phyloP scores from a whole-genome alignment of 129 eudicot species.

The Centrapalus pauciflorus region DNA sequence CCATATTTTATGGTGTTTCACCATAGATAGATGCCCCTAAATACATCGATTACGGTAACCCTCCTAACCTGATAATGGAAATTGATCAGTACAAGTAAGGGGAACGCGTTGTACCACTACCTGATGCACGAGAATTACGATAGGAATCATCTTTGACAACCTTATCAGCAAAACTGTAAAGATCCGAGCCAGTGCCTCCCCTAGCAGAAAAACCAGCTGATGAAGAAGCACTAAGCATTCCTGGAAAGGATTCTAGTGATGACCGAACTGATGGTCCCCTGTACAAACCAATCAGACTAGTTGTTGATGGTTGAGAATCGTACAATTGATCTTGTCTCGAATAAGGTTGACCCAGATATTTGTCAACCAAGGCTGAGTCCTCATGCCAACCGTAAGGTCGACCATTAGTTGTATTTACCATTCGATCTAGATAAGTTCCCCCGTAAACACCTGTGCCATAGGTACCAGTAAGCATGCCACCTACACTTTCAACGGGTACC shows the following conservation, averaged over 20 bases:
- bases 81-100: slow-evolving; percentile 26
- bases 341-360: slow-evolving; percentile 19
- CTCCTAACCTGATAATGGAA: not conserved
- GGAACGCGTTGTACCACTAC: slow-evolving; percentile 14
- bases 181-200: slow-evolving; percentile 37
- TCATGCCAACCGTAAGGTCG: slow-evolving; percentile 29
- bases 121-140: not conserved
- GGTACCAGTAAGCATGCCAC: slow-evolving; percentile 3
- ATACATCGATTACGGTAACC: not conserved
- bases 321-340: slow-evolving; percentile 20
- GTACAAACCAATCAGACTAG: slow-evolving; percentile 28
- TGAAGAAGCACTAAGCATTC: slow-evolving; percentile 16
- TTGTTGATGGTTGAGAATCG: slow-evolving; percentile 14
- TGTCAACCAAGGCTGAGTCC: slow-evolving; percentile 24
- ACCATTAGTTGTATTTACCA: not conserved
- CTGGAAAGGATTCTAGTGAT: slow-evolving; percentile 35
- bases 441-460: slow-evolving; percentile 17
- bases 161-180: slow-evolving; percentile 51
- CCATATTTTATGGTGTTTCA: too few species aligned
- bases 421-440: slow-evolving; percentile 23
- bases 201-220: slow-evolving; percentile 14
- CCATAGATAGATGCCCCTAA: too few species aligned
- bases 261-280: slow-evolving; percentile 10
- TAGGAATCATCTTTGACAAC: slow-evolving; percentile 32
- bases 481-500: slow-evolving; percentile 7